Evolutionary conservation across 2,329 filamentous ascomycete genomes (phyloP), one percentile per base, ranked within the genome.

Genomic region (Epichloe amarillans): DNA sequence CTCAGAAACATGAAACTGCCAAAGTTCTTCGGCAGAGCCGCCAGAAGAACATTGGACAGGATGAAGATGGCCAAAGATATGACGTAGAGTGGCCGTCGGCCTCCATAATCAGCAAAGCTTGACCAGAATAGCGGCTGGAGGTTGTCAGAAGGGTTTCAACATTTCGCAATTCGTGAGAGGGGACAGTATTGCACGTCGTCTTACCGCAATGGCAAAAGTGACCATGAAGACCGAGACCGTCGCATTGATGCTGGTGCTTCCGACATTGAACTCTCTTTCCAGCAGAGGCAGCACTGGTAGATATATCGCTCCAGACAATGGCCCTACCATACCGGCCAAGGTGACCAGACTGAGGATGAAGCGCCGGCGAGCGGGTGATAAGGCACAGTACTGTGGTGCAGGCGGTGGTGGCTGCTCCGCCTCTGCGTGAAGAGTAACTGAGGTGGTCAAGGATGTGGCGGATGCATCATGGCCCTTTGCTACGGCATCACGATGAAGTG

Each of bases 141-240:
- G 11, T 38, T 19, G 21, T 49, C 35, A 49, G 47, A 43, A 6
- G 12, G 3, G 3, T 30, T 30, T 30, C 10, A 30, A 30, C 30
- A 30, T 30, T 30, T 30, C 30, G 30, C 30, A 11, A 30, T 30
- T 30, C 30, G 30, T 30, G 30, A 11, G 19, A 21, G 12, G 11
- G 4, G 12, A 12, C 5, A 17, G 7, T 5, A 12, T 35, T 10
- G 10, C n/a, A 3, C 8, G 30, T 26, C 15, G 10, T 30, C 62
- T 53, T 49, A 65, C 62, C 8, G 64, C 64, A 15, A 72, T 48
- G 15, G 69, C 70, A 51, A 72, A 72, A 0, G 70, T 63, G 10
- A 65, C 60, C 67, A 69, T 71, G 55, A 71, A 73, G 4, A 72
- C 64, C 0, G 66, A 65, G n/a, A 72, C 68, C 0, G 70, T 70